A percentile compares a stretch with the other conserved stretches of the same genome.
phyloP scores from a whole-genome alignment of 306 rosid species.

The Acmispon strigosus region DNA sequence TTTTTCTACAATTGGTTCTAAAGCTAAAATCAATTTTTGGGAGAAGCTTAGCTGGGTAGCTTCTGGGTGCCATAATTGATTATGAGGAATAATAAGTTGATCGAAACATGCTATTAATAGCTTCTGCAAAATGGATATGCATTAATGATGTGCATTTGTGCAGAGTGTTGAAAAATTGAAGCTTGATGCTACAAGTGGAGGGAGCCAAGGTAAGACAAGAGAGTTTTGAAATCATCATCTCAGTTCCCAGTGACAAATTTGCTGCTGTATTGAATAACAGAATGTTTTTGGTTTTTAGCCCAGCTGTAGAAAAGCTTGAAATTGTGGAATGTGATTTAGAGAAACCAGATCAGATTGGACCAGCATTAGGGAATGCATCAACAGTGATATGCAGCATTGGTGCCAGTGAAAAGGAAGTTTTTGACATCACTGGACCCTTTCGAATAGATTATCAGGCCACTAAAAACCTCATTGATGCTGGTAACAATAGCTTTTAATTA shows the following conservation, averaged over 20 bases:
- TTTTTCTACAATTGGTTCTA: too few relatives aligned
- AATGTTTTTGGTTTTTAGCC: slow-evolving; percentile 88
- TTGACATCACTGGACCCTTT: slow-evolving; percentile 88
- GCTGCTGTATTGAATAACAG: slow-evolving; percentile 57
- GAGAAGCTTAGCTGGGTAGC: too few relatives aligned
- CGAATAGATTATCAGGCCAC: slow-evolving; percentile 87
- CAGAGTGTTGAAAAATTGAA: slow-evolving; percentile 79
- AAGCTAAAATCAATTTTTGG: too few relatives aligned
- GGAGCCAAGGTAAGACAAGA: slow-evolving; percentile 49
- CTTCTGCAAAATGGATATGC: slow-evolving; percentile 12
- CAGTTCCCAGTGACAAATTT: slow-evolving; percentile 5
- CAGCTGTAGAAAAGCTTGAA: slow-evolving; percentile 99
- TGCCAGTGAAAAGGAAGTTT: slow-evolving; percentile 93
- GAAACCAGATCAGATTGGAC: slow-evolving; percentile 52
- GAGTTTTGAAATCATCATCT: slow-evolving; percentile 23
- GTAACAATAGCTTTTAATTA: slow-evolving; percentile 28
- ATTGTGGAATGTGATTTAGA: slow-evolving; percentile 94
- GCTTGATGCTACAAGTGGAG: slow-evolving; percentile 45
- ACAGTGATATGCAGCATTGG: slow-evolving; percentile 88
- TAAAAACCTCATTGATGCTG: slow-evolving; percentile 74
- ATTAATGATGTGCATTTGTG: slow-evolving; percentile 21
- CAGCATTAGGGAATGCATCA: slow-evolving; percentile 74
- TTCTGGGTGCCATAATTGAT: too few relatives aligned
- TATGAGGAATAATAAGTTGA: too few relatives aligned
- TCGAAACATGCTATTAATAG: background rate